Conservation (phyloP, 1,284 basidiomycete genomes). For the Rhodotorula sp. region DNA sequence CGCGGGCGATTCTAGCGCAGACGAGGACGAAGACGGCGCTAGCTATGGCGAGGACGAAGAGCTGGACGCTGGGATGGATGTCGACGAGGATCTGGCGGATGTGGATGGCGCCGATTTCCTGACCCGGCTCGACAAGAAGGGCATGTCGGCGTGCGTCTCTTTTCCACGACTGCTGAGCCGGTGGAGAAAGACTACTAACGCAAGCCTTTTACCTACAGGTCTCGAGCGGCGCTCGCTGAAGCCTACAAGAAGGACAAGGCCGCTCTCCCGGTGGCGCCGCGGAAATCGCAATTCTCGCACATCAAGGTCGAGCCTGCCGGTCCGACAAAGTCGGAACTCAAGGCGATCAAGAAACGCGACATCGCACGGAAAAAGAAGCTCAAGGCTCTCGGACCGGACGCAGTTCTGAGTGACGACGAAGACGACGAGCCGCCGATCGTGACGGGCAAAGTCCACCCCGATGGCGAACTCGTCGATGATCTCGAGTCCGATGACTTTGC, state of each 20-base stretch:
- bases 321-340: constrained; percentile 38
- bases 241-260: constrained; percentile 38
- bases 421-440: constrained; percentile 56
- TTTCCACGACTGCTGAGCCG: neutral
- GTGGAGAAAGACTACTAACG: neutral
- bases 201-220: constrained; percentile 12
- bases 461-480: constrained; percentile 46
- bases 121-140: constrained; percentile 36
- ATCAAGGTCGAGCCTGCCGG: constrained; percentile 29
- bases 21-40: neutral
- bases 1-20: constrained; percentile 9
- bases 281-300: constrained; percentile 14
- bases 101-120: constrained; percentile 36
- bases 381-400: constrained; percentile 16
- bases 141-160: constrained; percentile 38
- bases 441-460: constrained; percentile 56
- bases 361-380: constrained; percentile 30
- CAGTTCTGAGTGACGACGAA: constrained; percentile 11
- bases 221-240: constrained; percentile 31
- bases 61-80: constrained; percentile 33
- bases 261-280: constrained; percentile 7
- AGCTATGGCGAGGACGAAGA: neutral
- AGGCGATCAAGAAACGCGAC: constrained; percentile 35
- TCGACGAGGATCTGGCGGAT: constrained; percentile 31
- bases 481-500: constrained; percentile 42